Conservation (phyloP, 371 early-diverging fungal genomes). For the Mortierella sp. region DNA sequence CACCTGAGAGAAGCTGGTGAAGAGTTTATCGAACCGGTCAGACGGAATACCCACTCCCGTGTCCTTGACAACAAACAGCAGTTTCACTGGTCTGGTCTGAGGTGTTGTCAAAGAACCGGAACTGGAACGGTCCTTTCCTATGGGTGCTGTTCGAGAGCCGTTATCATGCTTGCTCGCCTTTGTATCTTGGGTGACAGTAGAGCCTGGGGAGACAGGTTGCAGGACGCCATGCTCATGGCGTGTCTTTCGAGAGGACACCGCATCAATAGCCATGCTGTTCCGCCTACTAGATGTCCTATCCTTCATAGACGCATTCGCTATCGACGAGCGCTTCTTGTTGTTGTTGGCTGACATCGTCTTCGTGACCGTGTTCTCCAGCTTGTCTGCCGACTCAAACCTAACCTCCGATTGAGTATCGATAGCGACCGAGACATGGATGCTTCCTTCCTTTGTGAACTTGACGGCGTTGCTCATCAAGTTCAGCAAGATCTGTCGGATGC, state of each 20-base stretch:
- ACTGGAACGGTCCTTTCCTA: slow-evolving; percentile 13
- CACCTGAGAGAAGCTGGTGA: slow-evolving; percentile 70
- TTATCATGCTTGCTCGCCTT: not conserved
- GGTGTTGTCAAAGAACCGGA: slow-evolving; percentile 14
- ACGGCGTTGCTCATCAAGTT: slow-evolving; percentile 74
- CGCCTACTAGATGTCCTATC: not conserved
- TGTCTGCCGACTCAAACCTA: slow-evolving; percentile 18
- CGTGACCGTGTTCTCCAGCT: slow-evolving; percentile 5
- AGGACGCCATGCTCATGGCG: not conserved
- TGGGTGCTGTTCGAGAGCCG: not conserved
- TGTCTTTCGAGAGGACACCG: not conserved
- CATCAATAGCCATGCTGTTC: not conserved
- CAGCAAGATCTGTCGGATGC: slow-evolving; percentile 63
- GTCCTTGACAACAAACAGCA: slow-evolving; percentile 64
- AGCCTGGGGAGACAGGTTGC: slow-evolving; percentile 3
- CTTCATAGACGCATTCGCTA: not conserved
- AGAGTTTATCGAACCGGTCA: slow-evolving; percentile 62
- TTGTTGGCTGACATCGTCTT: slow-evolving; percentile 18
- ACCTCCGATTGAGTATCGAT: slow-evolving; percentile 31
- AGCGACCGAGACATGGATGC: slow-evolving; percentile 61
- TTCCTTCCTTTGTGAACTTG: slow-evolving; percentile 73
- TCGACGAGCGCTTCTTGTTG: not conserved
- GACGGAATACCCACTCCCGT: slow-evolving; percentile 74
- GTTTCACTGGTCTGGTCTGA: slow-evolving; percentile 28
- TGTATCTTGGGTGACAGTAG: not conserved